Evolutionary conservation across 371 early-diverging fungal genomes (phyloP).

Genomic region (Mortierella sp.): DNA sequence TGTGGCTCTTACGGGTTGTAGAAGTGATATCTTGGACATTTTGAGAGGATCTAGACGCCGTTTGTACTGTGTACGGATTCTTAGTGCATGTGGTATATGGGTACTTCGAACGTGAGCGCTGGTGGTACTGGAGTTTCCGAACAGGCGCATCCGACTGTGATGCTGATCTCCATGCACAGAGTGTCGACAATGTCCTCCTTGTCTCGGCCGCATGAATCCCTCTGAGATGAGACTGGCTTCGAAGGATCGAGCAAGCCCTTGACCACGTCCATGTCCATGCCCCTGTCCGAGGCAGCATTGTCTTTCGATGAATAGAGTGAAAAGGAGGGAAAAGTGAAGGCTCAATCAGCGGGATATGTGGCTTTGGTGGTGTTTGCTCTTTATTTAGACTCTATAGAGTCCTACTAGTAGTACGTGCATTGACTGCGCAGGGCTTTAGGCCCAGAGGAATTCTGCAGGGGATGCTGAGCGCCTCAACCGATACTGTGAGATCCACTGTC

Average conservation of each 20-base stretch:
- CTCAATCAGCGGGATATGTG: no score
- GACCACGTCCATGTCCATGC: not conserved
- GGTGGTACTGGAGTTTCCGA: not conserved
- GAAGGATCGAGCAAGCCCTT: no score
- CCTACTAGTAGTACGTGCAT: no score
- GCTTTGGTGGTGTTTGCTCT: no score
- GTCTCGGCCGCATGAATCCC: no score
- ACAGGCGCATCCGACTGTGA: no score
- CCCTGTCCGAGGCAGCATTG: conserved; percentile 2
- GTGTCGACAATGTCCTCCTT: not conserved
- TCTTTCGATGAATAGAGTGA: not conserved
- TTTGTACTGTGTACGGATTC: not conserved
- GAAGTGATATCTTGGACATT: not conserved
- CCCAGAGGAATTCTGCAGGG: no score
- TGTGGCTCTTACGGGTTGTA: not conserved
- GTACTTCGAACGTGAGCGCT: not conserved
- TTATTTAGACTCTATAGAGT: no score
- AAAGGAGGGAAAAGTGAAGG: not conserved
- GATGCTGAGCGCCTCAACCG: no score
- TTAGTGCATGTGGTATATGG: conserved; percentile 4
- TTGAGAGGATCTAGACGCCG: not conserved
- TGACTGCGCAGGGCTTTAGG: no score
- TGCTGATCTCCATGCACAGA: conserved; percentile 9
- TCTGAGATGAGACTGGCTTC: no score
- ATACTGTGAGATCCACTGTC: no score